Evolutionary conservation across 768 basidiomycete genomes (phyloP).

Genomic region (Harrya chromipes): DNA sequence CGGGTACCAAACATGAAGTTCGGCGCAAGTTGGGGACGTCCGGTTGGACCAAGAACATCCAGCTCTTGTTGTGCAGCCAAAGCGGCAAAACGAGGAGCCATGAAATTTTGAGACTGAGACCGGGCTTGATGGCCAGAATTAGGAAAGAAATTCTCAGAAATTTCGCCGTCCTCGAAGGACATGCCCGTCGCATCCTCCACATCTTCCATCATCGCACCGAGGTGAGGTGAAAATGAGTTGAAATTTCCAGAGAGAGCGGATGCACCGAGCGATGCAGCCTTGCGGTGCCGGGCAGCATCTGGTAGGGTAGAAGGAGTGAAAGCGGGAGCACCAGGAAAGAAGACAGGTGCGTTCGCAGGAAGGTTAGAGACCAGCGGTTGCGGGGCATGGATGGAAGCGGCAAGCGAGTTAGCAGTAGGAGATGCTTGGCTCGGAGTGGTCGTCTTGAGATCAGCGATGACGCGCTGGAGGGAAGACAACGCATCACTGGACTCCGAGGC

Average conservation of each 20-base stretch:
- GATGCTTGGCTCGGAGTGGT: conserved; percentile 54
- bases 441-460: conserved; percentile 92
- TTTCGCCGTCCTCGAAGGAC: conserved; percentile 76
- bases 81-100: conserved; percentile 86
- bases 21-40: conserved; percentile 89
- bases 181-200: conserved; percentile 56
- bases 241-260: conserved; percentile 56
- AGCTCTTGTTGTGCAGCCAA: conserved; percentile 69
- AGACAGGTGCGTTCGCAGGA: conserved; percentile 65
- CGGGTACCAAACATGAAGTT: conserved; percentile 84
- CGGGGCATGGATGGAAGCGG: conserved; percentile 46
- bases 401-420: conserved; percentile 37
- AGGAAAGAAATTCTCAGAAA: conserved; percentile 53
- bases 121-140: conserved; percentile 61
- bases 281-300: conserved; percentile 70
- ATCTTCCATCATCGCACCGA: conserved; percentile 83
- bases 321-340: conserved; percentile 64
- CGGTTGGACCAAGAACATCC: conserved; percentile 64
- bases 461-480: conserved; percentile 83
- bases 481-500: conserved; percentile 72
- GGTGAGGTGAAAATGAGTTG: conserved; percentile 72
- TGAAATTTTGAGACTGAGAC: conserved; percentile 79
- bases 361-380: conserved; percentile 49
- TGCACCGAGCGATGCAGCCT: conserved; percentile 71
- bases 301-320: conserved; percentile 46